Evolutionary conservation across 192 early-diverging fungal genomes (phyloP).

Genomic region (Coemansia guatemalensis): DNA sequence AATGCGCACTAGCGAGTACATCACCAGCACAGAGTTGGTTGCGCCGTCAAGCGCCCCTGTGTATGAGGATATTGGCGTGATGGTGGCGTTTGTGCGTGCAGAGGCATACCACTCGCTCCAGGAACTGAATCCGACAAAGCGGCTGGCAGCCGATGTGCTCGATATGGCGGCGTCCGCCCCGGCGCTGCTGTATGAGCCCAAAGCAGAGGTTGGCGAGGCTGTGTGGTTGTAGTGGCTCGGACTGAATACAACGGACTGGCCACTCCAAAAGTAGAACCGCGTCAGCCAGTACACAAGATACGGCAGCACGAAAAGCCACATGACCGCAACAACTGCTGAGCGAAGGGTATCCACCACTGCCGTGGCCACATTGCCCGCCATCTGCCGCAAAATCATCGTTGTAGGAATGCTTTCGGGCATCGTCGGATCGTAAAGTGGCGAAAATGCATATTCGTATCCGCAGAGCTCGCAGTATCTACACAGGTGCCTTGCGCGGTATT

Average conservation of each 20-base stretch:
- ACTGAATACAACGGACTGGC: constrained; percentile 43
- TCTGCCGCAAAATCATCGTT: constrained; percentile 57
- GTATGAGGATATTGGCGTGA: constrained; percentile 31
- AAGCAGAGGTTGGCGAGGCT: not conserved
- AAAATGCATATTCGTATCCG: constrained; percentile 80
- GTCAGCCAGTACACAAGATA: constrained; percentile 81
- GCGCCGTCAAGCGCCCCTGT: constrained; percentile 46
- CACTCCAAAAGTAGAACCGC: constrained; percentile 83
- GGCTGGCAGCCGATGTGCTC: constrained; percentile 10
- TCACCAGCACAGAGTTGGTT: constrained; percentile 17
- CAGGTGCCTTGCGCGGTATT: not conserved
- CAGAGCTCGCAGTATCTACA: constrained; percentile 80
- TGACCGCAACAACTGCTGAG: constrained; percentile 60
- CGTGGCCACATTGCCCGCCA: constrained; percentile 48
- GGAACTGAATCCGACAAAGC: constrained; percentile 37
- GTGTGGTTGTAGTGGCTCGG: not conserved
- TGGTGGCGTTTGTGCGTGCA: constrained; percentile 12
- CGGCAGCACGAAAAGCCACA: constrained; percentile 85
- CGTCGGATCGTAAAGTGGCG: constrained; percentile 70
- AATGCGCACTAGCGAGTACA: constrained; percentile 32
- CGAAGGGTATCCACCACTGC: constrained; percentile 53
- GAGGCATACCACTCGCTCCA: constrained; percentile 42
- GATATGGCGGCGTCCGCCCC: not conserved
- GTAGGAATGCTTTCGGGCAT: constrained; percentile 72
- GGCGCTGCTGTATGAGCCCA: not conserved